Evolutionary conservation across 768 basidiomycete genomes (phyloP), one percentile per base, ranked within the genome.

Genomic region (Leccinum barrowsii): DNA sequence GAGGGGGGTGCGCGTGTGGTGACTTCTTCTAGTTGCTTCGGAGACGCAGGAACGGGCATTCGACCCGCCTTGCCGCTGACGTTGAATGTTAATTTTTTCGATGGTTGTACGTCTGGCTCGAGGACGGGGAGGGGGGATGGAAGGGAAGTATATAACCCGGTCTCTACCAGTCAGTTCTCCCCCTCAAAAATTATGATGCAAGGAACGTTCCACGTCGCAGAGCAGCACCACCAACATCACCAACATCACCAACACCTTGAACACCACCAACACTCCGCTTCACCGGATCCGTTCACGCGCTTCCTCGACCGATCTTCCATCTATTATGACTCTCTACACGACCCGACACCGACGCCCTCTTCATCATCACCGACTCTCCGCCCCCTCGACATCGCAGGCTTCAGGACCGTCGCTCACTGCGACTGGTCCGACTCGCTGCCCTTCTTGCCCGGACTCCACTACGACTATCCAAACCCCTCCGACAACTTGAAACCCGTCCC

Each of bases 241-340:
- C 28, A 28, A 28, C 28, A 28, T 10, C 28, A 28, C 28, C 28
- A 28, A 28, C 28, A 28, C 28, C 28, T 28, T 28, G 28, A 28
- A 28, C 28, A 28, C 28, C 28, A 28, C 28, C 28, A 28, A 28
- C 28, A 28, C 28, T 34, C 32, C 28, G 58, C 44, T 59, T 63
- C 64, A 7, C 59, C 67, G 59, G 68, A 69, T 62, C 59, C 68
- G 54, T 63, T 62, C 17, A 4, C 64, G 50, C 66, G 62, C 70
- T 70, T 70, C 70, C 58, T 72, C 62, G 70, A 67, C 58, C 59
- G 70, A 70, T 71, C 69, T 65, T 61, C 68, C 60, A 57, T 59
- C 60, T 70, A 65, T 58, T 19, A 42, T 19, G 42, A 42, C 28
- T 8, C 28, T 28, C 28, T 28, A 28, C 28, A 28, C 28, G 28